Evolutionary conservation across 2,329 filamentous ascomycete species (phyloP).

Genomic region (Penicillium sp.): DNA sequence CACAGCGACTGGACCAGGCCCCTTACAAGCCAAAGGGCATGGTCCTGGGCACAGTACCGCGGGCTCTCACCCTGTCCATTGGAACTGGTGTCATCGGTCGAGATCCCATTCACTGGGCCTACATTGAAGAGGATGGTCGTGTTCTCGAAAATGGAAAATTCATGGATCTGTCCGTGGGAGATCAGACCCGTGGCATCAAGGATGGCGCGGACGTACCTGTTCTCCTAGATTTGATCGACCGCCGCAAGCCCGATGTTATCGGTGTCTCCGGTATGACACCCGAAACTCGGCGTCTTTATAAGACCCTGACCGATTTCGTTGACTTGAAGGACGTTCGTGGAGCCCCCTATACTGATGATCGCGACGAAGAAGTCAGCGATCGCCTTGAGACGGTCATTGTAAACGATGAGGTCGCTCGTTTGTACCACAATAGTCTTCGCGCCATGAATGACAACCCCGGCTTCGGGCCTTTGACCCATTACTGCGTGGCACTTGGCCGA

Average conservation of each 20-base stretch:
- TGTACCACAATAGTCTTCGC: constrained; percentile 89
- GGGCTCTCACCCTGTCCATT: constrained; percentile 84
- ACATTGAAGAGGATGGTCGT: constrained; percentile 88
- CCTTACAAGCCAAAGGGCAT: constrained; percentile 95
- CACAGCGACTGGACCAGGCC: constrained; percentile 87
- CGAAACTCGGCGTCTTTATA: constrained; percentile 81
- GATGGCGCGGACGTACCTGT: constrained; percentile 67
- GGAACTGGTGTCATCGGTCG: constrained; percentile 74
- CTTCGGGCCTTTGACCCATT: constrained; percentile 76
- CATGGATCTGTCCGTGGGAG: constrained; percentile 70
- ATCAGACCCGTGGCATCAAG: constrained; percentile 67
- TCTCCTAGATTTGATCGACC: constrained; percentile 77
- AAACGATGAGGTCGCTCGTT: constrained; percentile 94
- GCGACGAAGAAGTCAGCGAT: constrained; percentile 74
- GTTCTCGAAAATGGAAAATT: constrained; percentile 89
- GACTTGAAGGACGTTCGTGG: constrained; percentile 76
- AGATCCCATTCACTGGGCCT: constrained; percentile 87
- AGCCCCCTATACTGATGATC: constrained; percentile 83
- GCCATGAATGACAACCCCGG: constrained; percentile 80
- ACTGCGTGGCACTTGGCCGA: constrained; percentile 84
- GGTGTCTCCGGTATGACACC: constrained; percentile 86
- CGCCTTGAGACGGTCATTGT: constrained; percentile 86
- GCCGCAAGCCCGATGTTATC: constrained; percentile 84
- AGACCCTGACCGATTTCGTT: constrained; percentile 78
- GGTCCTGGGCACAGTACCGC: constrained; percentile 82